These are phyloP conservation scores for Neonectria magnoliae DNA, from an alignment of 2,329 filamentous ascomycete genomes.

Conservation along the genomic window DNA sequence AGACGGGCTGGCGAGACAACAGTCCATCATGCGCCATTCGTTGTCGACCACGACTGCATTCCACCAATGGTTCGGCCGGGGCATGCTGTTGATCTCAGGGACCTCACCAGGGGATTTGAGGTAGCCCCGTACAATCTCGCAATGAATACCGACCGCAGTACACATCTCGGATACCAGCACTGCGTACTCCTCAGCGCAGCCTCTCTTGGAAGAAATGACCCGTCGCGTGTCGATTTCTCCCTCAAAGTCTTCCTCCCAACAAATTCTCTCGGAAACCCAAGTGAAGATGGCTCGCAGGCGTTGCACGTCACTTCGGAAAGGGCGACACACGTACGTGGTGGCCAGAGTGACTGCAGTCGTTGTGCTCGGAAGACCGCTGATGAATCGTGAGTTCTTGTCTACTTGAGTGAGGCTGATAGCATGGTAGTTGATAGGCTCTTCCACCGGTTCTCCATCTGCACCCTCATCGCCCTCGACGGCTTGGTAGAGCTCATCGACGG, in stretches of 20 bases:
- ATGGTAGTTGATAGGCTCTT: conserved; percentile 82
- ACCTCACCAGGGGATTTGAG: conserved; percentile 90
- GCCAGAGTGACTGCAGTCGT: conserved; percentile 85
- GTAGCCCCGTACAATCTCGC: conserved; percentile 88
- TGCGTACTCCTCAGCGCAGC: conserved; percentile 89
- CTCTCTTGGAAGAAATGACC: conserved; percentile 85
- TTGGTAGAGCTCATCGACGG: conserved; percentile 88
- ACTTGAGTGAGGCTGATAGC: conserved; percentile 84
- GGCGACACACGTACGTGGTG: conserved; percentile 91
- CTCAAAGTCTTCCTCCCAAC: conserved; percentile 95
- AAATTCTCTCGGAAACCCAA: conserved; percentile 94
- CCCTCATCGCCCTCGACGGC: conserved; percentile 90
- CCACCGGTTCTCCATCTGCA: conserved; percentile 83
- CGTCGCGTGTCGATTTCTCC: conserved; percentile 83
- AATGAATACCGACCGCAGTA: conserved; percentile 83
- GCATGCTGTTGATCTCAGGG: conserved; percentile 81
- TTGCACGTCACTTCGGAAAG: conserved; percentile 94
- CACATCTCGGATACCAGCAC: conserved; percentile 94
- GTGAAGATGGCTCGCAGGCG: conserved; percentile 94
- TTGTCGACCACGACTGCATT: conserved; percentile 92
- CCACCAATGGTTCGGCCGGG: conserved; percentile 97
- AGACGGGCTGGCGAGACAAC: conserved; percentile 89
- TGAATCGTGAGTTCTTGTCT: conserved; percentile 94
- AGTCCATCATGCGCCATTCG: conserved; percentile 97
- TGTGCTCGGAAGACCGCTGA: conserved; percentile 82